Evolutionary conservation across 2,329 filamentous ascomycete genomes (phyloP), one percentile per base, ranked within the genome.

Genomic region (Periconia sp.): DNA sequence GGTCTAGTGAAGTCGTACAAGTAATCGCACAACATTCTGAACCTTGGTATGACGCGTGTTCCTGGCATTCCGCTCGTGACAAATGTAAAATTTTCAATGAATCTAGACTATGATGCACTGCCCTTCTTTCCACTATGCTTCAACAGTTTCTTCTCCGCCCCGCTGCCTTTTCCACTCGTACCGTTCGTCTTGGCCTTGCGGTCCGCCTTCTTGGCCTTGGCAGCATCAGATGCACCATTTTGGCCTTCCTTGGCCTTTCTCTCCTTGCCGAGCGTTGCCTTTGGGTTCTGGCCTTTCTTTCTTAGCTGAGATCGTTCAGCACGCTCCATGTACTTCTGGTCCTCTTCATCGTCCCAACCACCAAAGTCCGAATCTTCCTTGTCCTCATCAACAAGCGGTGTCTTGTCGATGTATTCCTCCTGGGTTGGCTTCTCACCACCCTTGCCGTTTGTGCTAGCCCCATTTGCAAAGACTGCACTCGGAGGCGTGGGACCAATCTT

Each of bases 401-500:
- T 83, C 75, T 83, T 87, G 69, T 94, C 87, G 13, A 86, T 68
- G 42, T 81, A 69, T 29, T 75, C 63, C 32, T 66, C 59, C n/a
- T 68, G 54, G 0, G 46, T 29, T 29, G 50, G 79, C 77, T 34
- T 75, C 65, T 24, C 77, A 69, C 36, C 26, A 2, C 60, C 54
- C 22, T 68, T 63, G 17, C 57, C 66, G 13, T n/a, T 16, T 36
- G 71, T 70, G 40, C 72, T 54, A 25, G 45, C 68, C 16, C 63
- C 63, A 16, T 48, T 45, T 9, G 55, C 57, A 25, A 52, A 50
- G 7, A 80, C 74, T 2, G 80, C 77, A 40, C 81, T 83, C 43
- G 78, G 73, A 1, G 88, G 86, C 28, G 88, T 89, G 3, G 89
- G 87, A 0, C 84, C 92, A 12, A 83, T 83, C 80, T 99, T 99